phyloP scores from a whole-genome alignment of 495 filamentous ascomycete genomes.

The Staphylotrichum tortipilum region DNA sequence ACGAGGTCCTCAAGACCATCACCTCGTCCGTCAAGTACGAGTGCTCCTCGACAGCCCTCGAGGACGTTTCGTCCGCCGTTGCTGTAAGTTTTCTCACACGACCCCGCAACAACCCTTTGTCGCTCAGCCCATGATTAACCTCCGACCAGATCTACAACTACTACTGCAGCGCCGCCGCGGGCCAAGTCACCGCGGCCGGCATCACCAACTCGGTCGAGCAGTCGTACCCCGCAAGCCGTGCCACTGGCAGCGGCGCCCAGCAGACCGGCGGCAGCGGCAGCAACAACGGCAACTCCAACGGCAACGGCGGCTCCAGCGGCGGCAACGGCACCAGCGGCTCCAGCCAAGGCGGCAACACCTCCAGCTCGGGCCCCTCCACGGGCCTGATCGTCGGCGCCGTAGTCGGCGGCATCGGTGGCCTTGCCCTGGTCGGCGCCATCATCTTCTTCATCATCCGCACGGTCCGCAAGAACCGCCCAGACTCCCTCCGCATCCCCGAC shows the following conservation, averaged over 20 bases:
- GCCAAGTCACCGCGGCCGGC: slow-evolving; percentile 26
- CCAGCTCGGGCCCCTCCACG: slow-evolving; percentile 13
- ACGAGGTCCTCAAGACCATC: slow-evolving; percentile 26
- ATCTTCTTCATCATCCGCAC: slow-evolving; percentile 28
- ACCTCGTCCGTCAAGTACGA: slow-evolving; percentile 31
- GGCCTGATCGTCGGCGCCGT: slow-evolving; percentile 31
- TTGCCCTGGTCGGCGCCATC: slow-evolving; percentile 23
- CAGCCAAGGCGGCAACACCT: neutral
- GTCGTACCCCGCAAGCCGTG: slow-evolving; percentile 1
- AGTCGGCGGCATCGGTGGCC: slow-evolving; percentile 28
- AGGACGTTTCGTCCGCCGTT: slow-evolving; percentile 39
- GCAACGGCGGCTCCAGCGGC: neutral
- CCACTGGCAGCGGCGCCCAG: slow-evolving; percentile 1
- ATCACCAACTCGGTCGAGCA: slow-evolving; percentile 30
- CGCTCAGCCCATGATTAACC: neutral
- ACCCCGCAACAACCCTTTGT: neutral
- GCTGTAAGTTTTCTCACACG: neutral
- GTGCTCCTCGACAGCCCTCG: slow-evolving; percentile 36
- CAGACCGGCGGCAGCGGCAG: slow-evolving; percentile 12
- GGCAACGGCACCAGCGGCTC: neutral
- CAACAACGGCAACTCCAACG: neutral
- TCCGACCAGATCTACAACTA: slow-evolving; percentile 27
- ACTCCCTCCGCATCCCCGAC: slow-evolving; percentile 2
- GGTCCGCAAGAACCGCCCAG: slow-evolving; percentile 3
- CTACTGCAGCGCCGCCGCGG: slow-evolving; percentile 42